Evolutionary conservation across 441 rosid species (phyloP).

Genomic region (Jatropha podagrica): DNA sequence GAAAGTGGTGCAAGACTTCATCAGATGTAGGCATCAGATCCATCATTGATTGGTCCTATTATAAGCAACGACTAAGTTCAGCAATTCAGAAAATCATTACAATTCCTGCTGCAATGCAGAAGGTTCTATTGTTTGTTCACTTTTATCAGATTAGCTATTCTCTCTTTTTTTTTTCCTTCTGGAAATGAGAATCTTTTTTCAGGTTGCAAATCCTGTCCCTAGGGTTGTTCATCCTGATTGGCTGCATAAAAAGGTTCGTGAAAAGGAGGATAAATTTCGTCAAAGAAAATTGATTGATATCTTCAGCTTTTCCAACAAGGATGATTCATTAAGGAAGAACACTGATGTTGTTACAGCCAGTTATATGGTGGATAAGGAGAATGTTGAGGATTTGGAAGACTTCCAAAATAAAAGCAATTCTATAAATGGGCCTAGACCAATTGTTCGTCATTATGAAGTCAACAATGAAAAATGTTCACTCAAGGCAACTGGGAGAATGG

Average conservation of each 20-base stretch:
- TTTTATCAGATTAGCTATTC: conserved; percentile 20
- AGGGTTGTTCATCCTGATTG: conserved; percentile 98
- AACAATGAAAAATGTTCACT: conserved; percentile 36
- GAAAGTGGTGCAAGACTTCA: conserved; percentile 94
- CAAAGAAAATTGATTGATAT: conserved; percentile 85
- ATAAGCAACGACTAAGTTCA: conserved; percentile 92
- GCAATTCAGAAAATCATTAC: conserved; percentile 94
- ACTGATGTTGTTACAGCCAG: conserved; percentile 27
- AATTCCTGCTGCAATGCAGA: conserved; percentile 99
- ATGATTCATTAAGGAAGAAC: conserved; percentile 33
- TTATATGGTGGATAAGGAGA: conserved; percentile 33
- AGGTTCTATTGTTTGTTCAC: conserved; percentile 52
- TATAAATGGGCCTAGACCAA: conserved; percentile 60
- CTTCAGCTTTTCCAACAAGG: conserved; percentile 45
- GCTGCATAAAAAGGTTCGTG: conserved; percentile 95
- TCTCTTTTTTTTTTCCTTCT: conserved; percentile 24
- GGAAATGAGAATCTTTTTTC: conserved; percentile 29
- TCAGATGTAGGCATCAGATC: conserved; percentile 73
- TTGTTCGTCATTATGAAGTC: conserved; percentile 61
- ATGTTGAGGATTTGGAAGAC: conserved; percentile 80
- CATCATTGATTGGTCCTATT: conserved; percentile 94
- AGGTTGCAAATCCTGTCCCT: conserved; percentile 98
- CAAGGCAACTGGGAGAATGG: conserved; percentile 25
- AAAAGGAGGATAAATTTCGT: conserved; percentile 90
- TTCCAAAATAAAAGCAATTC: conserved; percentile 52